Evolutionary conservation across 306 rosid species (phyloP), one percentile per base, ranked within the genome.

Genomic region (Benincasa hispida): DNA sequence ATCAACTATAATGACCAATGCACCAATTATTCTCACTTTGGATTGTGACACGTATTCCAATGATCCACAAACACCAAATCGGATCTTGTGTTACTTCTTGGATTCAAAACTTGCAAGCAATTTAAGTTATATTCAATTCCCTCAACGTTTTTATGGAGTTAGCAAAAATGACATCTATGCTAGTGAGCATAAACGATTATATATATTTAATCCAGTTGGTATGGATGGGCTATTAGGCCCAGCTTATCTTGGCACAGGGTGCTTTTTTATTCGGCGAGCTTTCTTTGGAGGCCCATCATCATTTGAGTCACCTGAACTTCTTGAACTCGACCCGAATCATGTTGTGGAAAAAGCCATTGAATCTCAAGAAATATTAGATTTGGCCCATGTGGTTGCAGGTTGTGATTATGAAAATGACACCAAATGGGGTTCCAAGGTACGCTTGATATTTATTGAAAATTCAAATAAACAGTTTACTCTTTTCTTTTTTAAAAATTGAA

Each of bases 41-140:
- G 86, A 87, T 3, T 82, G 90, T 6, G 88, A 87, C 73, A 84
- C n/a, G 67, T 82, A 66, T 42, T 84, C 90, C 2, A 87, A 84
- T 27, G 86, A 87, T 39, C 85, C 90, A 0, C 41, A 82, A 48
- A 82, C 86, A 0, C 85, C 72, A 11, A 39, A 8, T n/a, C 79
- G 85, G 2, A 79, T 10, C 1, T 77, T 87, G 0, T 87, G 90
- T 53, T 84, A 82, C 50, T 39, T 81, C 4, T 45, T 42, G 4
- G 85, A 82, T 60, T 68, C 75, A 8, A 47, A 72, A 39, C 21
- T 72, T 13, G 34, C 14, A 28, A 66, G 54, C 15, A 11, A 77
- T 35, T 0, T 79, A 6, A 80, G 77, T 0, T 87, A 76, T 5
- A 61, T 82, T 54, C 88, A 87, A 2, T 84, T 87, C 19, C 88